Base-by-base conservation (phyloP, 345 rosid genomes). In the Aegle marmelos region DNA sequence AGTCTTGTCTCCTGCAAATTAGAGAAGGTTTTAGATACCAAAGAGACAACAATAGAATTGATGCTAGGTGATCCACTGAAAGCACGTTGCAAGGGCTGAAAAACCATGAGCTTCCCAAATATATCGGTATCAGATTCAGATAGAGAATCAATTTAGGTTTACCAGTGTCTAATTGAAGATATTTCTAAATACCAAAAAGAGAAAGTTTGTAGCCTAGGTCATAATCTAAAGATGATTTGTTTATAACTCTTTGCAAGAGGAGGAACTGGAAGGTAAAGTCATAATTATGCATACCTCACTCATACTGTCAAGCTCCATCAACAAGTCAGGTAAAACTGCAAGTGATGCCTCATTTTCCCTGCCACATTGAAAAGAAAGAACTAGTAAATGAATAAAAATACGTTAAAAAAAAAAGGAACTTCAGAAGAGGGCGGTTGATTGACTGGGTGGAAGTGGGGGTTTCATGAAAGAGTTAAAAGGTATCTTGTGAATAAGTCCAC, bases 261-360 rank as follows among this genome's bases (percentile, higher is more conserved):
- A 71, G 64, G 80, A 66, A 56, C 68, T 73, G 50, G n/a, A 70
- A 56, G 61, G 37, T 2, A 53, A 69, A 60, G 34, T 58, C 72
- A 70, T n/a, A 66, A 73, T 72, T 69, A 80, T 11, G 45, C 83
- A 77, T 75, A 92, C 99, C 98, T 94, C 95, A 22, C 79, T 85
- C 99, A 96, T 88, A 17, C 87, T 73, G 74, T 96, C 99, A 77
- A 96, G 94, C 89, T 96, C 99, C 80, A 83, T 68, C 64, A 96
- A 80, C 64, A 96, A 86, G 83, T 94, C 98, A 70, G 99, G 91
- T 78, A 96, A 89, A 79, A 96, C 99, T 80, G 98, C 91, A 83
- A 96, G 98, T 70, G 98, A 96, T 6, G 99, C 99, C 86, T 96
- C 99, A 86, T 96, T 96, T 88, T 96, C 99, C 90, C 99, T 96